Percentiles rank a stretch among this genome's conserved stretches.
Evolutionary conservation across 164 flowering plant genomes (phyloP).

Genomic region (Echeveria elegans): DNA sequence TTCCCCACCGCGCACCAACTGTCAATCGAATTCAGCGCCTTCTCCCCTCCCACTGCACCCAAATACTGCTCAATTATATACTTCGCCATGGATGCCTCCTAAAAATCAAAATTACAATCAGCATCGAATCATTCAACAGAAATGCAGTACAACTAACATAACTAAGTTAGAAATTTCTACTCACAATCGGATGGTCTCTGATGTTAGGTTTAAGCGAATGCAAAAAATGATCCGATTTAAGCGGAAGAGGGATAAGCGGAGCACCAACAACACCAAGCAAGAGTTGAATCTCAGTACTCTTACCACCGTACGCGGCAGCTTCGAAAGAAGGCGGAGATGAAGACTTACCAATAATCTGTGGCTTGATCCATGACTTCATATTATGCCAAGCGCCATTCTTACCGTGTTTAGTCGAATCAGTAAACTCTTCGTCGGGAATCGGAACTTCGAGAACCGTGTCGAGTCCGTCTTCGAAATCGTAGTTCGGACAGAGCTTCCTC

Average conservation of each 20-base stretch:
- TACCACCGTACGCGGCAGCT: conserved; percentile 37
- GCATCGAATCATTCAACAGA: neutral
- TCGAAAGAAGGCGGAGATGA: conserved; percentile 12
- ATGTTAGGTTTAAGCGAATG: conserved; percentile 19
- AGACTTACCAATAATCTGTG: conserved; percentile 19
- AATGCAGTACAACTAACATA: neutral
- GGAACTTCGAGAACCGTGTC: conserved; percentile 95
- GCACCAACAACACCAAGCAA: conserved; percentile 79
- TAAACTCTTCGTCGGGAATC: conserved; percentile 74
- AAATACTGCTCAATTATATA: conserved; percentile 85
- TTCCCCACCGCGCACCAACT: conserved; percentile 93
- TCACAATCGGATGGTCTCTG: conserved; percentile 71
- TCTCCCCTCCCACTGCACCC: conserved; percentile 81
- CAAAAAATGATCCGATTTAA: conserved; percentile 22
- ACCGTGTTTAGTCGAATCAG: conserved; percentile 17
- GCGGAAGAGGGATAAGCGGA: conserved; percentile 69
- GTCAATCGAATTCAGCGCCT: conserved; percentile 40
- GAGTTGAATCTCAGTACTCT: conserved; percentile 60
- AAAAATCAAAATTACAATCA: neutral
- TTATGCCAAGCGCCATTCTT: conserved; percentile 38
- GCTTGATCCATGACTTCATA: conserved; percentile 66
- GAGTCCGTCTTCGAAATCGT: conserved; percentile 65
- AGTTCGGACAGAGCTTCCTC: conserved; percentile 88
- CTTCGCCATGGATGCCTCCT: conserved; percentile 85
- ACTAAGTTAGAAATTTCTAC: conserved; percentile 7